phyloP scores from a whole-genome alignment of 805 yeast species.

The Debaryomyces tyrocola region DNA sequence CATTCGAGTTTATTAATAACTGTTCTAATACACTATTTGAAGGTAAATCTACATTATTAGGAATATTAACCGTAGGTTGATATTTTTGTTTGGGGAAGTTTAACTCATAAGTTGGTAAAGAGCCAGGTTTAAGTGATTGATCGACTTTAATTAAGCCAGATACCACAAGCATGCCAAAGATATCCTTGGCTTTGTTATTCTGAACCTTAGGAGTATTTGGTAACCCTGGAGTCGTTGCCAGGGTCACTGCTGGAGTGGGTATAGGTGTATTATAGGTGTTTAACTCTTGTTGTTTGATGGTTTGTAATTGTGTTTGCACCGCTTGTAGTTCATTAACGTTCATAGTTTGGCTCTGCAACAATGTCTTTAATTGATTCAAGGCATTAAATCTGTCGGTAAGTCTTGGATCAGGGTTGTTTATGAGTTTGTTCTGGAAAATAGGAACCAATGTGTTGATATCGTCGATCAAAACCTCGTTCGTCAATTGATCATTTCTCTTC shows the following conservation, averaged over 20 bases:
- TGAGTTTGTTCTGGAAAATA: conserved; percentile 41
- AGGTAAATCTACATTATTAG: conserved; percentile 12
- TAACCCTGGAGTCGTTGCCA: conserved; percentile 9
- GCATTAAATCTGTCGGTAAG: conserved; percentile 45
- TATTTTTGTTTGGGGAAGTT: conserved; percentile 33
- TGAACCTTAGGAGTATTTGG: conserved; percentile 8
- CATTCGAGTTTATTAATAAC: conserved; percentile 17
- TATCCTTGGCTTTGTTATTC: conserved; percentile 21
- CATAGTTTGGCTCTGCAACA: conserved; percentile 39
- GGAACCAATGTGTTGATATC: conserved; percentile 41
- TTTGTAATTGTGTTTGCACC: conserved; percentile 37
- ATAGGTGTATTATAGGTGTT: conserved; percentile 6
- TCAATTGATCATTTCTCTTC: conserved; percentile 11
- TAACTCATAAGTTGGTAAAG: conserved; percentile 32
- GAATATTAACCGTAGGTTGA: conserved; percentile 10
- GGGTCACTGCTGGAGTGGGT: conserved; percentile 13
- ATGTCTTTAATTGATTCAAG: conserved; percentile 41
- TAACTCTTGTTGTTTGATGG: conserved; percentile 36
- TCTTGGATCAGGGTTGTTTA: conserved; percentile 37
- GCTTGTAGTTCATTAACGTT: conserved; percentile 34
- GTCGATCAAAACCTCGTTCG: conserved; percentile 25
- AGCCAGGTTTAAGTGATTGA: conserved; percentile 41
- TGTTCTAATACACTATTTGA: conserved; percentile 22
- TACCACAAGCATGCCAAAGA: conserved; percentile 34
- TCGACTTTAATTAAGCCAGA: conserved; percentile 41